Evolutionary conservation across 305 asterid species (phyloP).

Genomic region (Andrographis paniculata): DNA sequence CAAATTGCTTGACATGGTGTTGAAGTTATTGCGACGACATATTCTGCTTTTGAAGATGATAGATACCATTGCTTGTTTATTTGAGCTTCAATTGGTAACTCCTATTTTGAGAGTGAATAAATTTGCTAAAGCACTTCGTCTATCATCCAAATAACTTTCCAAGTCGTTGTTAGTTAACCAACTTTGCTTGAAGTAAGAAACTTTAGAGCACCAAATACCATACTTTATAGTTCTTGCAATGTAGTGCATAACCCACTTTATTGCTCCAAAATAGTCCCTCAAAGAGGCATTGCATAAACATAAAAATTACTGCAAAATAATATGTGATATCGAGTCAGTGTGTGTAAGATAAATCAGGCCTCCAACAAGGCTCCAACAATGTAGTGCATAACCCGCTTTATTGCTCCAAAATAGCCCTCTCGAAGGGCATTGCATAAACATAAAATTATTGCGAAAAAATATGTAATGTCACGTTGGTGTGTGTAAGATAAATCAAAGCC

Average conservation of each 20-base stretch:
- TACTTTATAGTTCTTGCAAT: not conserved
- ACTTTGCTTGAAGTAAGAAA: not conserved
- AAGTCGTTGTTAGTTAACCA: not conserved
- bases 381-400: not conserved
- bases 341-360: too few relatives aligned
- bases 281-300: too few relatives aligned
- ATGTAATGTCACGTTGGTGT: not conserved
- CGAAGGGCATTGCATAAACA: not conserved
- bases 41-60: not conserved
- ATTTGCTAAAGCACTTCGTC: not conserved
- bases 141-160: not conserved
- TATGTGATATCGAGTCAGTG: too few relatives aligned
- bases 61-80: not conserved
- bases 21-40: not conserved
- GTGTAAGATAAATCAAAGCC: not conserved
- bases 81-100: not conserved
- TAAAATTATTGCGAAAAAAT: not conserved
- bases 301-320: too few relatives aligned
- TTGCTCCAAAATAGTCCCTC: too few relatives aligned
- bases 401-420: not conserved
- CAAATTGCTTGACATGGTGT: not conserved
- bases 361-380: too few relatives aligned
- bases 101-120: not conserved
- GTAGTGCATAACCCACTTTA: too few relatives aligned
- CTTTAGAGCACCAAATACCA: not conserved